These are phyloP conservation scores for Hawksworthiomyces lignivorus DNA, from an alignment of 2,329 filamentous ascomycete species.

Conservation along the genomic window DNA sequence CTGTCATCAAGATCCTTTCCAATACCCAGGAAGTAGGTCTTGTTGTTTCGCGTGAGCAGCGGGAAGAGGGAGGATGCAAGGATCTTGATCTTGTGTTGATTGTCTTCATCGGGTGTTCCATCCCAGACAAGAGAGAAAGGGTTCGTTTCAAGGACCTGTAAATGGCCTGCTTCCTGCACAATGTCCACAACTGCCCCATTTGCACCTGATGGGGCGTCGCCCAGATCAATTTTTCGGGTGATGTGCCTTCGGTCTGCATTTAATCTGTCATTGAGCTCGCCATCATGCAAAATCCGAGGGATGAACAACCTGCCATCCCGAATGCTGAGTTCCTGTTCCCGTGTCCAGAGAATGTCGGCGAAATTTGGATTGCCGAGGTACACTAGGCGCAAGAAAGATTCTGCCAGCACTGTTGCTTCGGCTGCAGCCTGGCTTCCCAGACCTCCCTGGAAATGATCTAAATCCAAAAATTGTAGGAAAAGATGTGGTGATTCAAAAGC, in stretches of 20 bases:
- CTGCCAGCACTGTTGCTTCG: conserved; percentile 8
- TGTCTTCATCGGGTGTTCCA: not conserved
- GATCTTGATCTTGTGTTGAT: conserved; percentile 3
- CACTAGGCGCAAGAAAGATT: conserved; percentile 14
- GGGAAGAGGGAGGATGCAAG: conserved; percentile 9
- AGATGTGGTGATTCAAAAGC: conserved; percentile 17
- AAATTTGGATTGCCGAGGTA: conserved; percentile 6
- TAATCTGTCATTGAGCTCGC: too few species aligned
- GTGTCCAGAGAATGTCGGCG: conserved; percentile 9
- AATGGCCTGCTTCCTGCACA: conserved; percentile 4
- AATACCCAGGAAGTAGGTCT: conserved; percentile 1
- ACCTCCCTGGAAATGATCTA: conserved; percentile 9
- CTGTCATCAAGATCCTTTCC: not conserved
- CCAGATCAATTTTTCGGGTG: conserved; percentile 5
- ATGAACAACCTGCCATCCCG: conserved; percentile 19
- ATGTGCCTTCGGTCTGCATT: conserved; percentile 14
- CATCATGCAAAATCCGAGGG: conserved; percentile 19
- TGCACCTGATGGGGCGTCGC: too few species aligned
- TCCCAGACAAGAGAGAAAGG: too few species aligned
- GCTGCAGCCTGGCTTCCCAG: not conserved
- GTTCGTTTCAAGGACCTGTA: conserved; percentile 8
- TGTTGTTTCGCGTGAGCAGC: conserved; percentile 8
- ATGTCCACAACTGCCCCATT: conserved; percentile 1
- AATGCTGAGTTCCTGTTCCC: conserved; percentile 19
- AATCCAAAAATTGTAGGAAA: conserved; percentile 18